Base-by-base conservation (phyloP, 495 filamentous ascomycete species). In the Ascodesmis nigricans region DNA sequence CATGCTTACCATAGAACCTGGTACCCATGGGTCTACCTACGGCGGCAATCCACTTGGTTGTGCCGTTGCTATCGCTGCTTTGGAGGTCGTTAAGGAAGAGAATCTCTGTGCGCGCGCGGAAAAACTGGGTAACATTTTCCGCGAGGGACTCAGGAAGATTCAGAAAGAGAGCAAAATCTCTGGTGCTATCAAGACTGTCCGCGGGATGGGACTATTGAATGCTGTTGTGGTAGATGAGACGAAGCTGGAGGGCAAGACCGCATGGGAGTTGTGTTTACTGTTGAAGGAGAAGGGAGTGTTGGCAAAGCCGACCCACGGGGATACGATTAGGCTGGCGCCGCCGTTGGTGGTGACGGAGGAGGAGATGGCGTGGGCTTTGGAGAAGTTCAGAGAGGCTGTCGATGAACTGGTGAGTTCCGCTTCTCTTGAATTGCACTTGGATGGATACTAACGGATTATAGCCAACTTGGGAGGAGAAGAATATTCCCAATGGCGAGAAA, bases 271-370 rank as follows among this genome's bases (percentile, higher is more conserved):
- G 35, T 97, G 90, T 53, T 70, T 97, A 62, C 52, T 93, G 52
- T 66, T 95, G 61, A 95, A 95, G 65, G 70, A 73, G 55, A 95
- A 92, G 66, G 87, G 87, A 29, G 59, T 97, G 35, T 55, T 97
- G 67, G 87, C 87, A 38, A 99, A 99, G 67, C 90, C 90, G 6
- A 99, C 90, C 21, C 87, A 97, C 56, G 71, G 91, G 46, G 93
- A 95, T 53, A 95, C 95, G 58, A 95, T 93, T 33, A 73, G 83
- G 9, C 82, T 93, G 39, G 81, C 90, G 23, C 82, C 82, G 35
- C 77, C 82, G 21, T 55, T 91, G 33, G 75, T 84, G 21, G 84
- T 99, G 47, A 73, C 70, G 11, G 76, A 90, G 43, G 71, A 71
- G 33, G 71, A 95, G 61, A 81, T 99, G 29, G 63, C 73, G 41